Base-by-base conservation (phyloP, 495 filamentous ascomycete genomes). In the Tuber microsphaerosporum region DNA sequence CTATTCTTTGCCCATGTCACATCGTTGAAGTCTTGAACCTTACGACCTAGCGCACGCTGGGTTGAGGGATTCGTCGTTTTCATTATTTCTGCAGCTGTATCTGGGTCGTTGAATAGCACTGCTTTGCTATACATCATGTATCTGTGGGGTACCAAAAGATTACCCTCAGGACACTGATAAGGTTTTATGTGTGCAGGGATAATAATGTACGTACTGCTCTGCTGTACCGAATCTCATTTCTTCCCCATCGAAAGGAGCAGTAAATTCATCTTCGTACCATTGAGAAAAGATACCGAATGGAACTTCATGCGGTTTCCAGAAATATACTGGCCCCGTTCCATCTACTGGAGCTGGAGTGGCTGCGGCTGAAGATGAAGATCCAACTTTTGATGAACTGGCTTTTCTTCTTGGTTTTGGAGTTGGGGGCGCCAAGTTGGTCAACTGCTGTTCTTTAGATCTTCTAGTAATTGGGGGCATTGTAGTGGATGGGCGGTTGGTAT, bases 121-220 rank as follows among this genome's bases (percentile, higher is more conserved):
- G 88, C 89, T 83, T 90, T 90, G 71, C 85, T 86, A 83, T 89
- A 85, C 89, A 90, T 90, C 89, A 91, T 89, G 83, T 89, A 90
- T 81, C 85, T 86, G 42, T n/a, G 22, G 26, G 26, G 56, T 34
- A 34, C 12, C 26, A 65, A 65, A 65, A 65, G 12, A 65, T 65
- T 65, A 34, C 56, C 56, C 56, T 17, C 31, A 6, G 56, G 16
- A 65, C 56, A 34, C 56, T 34, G 56, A 34, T 61, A 34, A 34
- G 26, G 56, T 61, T 75, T 65, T 73, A 48, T 12, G 74, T 51
- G 76, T 51, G 44, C 65, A 48, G 51, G 1, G n/a, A 34, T 46
- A 22, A 26, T 10, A 34, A 46, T 70, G 56, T 31, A 26, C 22
- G 14, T 76, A 76, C 75, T 85, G 84, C 70, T 85, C 84, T 39